phyloP scores from a whole-genome alignment of 805 yeast species.

The Suhomyces kilbournensis region DNA sequence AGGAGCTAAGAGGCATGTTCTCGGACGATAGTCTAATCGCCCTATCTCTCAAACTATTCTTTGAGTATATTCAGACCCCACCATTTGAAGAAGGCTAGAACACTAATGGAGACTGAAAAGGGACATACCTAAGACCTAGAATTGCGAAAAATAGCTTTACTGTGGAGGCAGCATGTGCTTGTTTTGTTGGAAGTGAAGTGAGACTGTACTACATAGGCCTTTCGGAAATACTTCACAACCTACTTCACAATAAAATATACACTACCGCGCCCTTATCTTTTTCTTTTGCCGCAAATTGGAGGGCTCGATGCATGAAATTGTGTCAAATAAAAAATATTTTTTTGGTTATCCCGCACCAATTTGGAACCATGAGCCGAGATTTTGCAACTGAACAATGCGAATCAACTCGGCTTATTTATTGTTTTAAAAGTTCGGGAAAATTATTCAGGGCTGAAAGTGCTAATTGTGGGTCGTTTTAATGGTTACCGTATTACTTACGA shows the following conservation, averaged over 20 bases:
- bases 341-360: not conserved
- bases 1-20: too few relatives aligned
- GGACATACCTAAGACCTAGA: too few relatives aligned
- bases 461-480: not conserved
- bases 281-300: not conserved
- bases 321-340: not conserved
- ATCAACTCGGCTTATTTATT: not conserved
- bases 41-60: too few relatives aligned
- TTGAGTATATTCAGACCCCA: too few relatives aligned
- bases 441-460: not conserved
- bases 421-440: not conserved
- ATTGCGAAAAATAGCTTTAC: too few relatives aligned
- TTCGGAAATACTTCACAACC: too few relatives aligned
- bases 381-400: not conserved
- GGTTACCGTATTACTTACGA: not conserved
- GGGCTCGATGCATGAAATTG: not conserved
- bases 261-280: not conserved
- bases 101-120: too few relatives aligned
- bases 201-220: too few relatives aligned
- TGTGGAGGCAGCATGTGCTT: too few relatives aligned
- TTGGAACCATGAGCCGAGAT: not conserved
- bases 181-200: too few relatives aligned
- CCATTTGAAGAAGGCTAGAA: too few relatives aligned
- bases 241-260: not conserved
- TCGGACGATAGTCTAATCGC: too few relatives aligned